These are phyloP conservation scores for Candida suzukii DNA, from an alignment of 805 yeast genomes.

Conservation along the genomic window DNA sequence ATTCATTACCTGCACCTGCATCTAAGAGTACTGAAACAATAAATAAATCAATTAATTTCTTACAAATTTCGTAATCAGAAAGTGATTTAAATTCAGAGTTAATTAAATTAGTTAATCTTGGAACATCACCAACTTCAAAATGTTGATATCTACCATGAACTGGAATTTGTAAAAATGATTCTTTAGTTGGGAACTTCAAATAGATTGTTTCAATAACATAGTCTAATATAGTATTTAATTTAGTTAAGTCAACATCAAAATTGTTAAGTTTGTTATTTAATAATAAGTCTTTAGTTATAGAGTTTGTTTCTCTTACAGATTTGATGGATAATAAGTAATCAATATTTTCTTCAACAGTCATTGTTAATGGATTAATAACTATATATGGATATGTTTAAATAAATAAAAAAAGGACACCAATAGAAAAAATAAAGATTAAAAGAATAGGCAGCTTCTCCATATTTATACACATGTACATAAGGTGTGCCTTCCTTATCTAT, in stretches of 20 bases:
- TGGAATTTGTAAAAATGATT: constrained; percentile 38
- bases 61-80: constrained; percentile 37
- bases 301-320: constrained; percentile 49
- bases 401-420: too few species aligned
- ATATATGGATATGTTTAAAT: too few species aligned
- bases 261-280: constrained; percentile 29
- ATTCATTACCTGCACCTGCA: constrained; percentile 61
- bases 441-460: too few species aligned
- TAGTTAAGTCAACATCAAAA: constrained; percentile 37
- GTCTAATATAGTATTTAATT: constrained; percentile 35
- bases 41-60: constrained; percentile 48
- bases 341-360: constrained; percentile 5
- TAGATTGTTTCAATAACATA: constrained; percentile 39
- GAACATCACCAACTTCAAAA: constrained; percentile 39
- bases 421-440: too few species aligned
- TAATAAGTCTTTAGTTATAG: constrained; percentile 35
- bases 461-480: too few species aligned
- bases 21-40: constrained; percentile 56
- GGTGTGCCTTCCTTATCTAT: too few species aligned
- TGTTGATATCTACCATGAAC: constrained; percentile 69
- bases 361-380: neutral
- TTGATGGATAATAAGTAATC: constrained; percentile 39
- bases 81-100: constrained; percentile 24
- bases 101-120: constrained; percentile 38
- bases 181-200: constrained; percentile 36